These are phyloP conservation scores for Colletotrichum australisinense DNA, from an alignment of 2,329 filamentous ascomycete species.

Conservation along the genomic window DNA sequence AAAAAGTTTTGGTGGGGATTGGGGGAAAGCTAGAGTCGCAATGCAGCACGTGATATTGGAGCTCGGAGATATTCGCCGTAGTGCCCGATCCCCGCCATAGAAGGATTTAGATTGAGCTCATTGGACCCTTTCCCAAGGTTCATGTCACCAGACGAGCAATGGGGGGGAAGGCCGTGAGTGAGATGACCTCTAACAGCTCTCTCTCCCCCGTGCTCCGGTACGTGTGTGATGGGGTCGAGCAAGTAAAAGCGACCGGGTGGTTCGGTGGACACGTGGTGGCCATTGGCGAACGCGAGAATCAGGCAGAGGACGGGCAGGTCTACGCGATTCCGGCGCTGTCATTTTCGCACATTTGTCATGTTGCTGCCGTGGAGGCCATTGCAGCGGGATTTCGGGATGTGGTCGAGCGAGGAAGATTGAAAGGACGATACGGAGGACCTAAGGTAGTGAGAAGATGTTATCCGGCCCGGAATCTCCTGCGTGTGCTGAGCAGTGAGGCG, in stretches of 20 bases:
- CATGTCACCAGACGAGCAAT: slow-evolving; percentile 26
- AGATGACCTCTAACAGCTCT: no score
- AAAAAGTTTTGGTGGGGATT: neutral
- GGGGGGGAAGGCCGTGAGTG: neutral
- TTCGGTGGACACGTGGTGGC: slow-evolving; percentile 33
- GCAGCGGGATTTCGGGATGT: neutral
- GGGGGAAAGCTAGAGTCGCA: neutral
- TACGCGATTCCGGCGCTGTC: slow-evolving; percentile 25
- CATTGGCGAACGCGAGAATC: slow-evolving; percentile 18
- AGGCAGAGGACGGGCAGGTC: neutral
- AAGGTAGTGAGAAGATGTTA: neutral
- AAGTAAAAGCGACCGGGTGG: neutral
- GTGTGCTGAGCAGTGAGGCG: no score
- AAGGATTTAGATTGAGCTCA: slow-evolving; percentile 1
- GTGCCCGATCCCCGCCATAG: slow-evolving; percentile 14
- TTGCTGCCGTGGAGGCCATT: neutral
- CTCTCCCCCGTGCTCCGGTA: neutral
- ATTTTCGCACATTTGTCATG: slow-evolving; percentile 20
- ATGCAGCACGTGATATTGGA: neutral
- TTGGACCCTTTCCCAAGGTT: slow-evolving; percentile 22
- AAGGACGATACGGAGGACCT: no score
- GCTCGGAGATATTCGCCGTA: slow-evolving; percentile 25
- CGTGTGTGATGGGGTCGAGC: neutral
- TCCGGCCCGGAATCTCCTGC: neutral
- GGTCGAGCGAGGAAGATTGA: neutral